Evolutionary conservation across 768 basidiomycete species (phyloP), one percentile per base, ranked within the genome.

Genomic region (Boletus pseudo-olivaceus): DNA sequence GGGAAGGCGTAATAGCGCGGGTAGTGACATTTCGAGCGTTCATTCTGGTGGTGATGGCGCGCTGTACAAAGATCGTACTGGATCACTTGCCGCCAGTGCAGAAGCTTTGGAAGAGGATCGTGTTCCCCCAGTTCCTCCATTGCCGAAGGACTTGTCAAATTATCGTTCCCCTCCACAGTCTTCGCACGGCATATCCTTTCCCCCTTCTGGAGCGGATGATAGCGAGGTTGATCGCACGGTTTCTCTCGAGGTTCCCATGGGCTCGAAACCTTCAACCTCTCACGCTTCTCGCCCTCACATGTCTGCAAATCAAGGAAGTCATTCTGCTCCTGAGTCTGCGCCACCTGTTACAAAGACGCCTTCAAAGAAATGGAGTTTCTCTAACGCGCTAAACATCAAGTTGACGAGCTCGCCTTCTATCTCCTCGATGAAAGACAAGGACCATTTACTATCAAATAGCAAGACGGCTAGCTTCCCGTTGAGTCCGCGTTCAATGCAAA

Each of bases 341-440:
- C 76, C 84, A 38, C 64, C 74, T 15, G 74, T 78, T 40, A 74
- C 78, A 48, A 90, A 89, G 74, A 88, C 89, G 3, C 91, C 92
- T 33, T 91, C 89, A n/a, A 94, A 93, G 80, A 95, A 95, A 71
- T 95, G 93, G 93, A 94, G 92, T 67, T 89, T 95, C 69, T 88
- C 90, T n/a, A 87, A 81, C 58, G 90, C 88, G 23, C 74, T 94
- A 5, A 90, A 88, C 60, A 79, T 89, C 68, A 90, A 82, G 66
- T 71, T 90, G 47, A 80, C 84, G 14, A 80, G 80, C 54, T 86
- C 84, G 27, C 83, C 87, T 46, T 84, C 84, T 19, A 77, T 76
- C 17, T 77, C 79, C 39, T 82, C 84, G 1, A 71, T 75, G 68
- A 76, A 69, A 60, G 78, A 80, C 53, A 76, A 72, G 60, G 76